Conservation (phyloP, 768 basidiomycete species). For the Butyriboletus loyo region DNA sequence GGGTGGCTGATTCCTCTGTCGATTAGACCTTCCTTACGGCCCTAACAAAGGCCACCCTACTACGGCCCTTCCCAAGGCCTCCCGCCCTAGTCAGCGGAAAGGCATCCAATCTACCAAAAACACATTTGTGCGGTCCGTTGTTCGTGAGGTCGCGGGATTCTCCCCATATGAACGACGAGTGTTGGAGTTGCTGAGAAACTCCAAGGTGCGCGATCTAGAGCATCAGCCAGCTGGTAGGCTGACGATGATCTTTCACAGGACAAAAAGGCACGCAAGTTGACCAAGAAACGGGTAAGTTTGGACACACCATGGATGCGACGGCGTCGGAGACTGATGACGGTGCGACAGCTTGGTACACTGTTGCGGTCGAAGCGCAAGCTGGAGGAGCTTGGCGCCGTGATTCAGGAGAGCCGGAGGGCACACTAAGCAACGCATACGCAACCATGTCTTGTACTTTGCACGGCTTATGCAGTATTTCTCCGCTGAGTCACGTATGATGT, state of each 20-base stretch:
- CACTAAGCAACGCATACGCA: constrained; percentile 33
- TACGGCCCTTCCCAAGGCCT: constrained; percentile 71
- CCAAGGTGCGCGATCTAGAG: constrained; percentile 60
- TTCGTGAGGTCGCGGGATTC: constrained; percentile 97
- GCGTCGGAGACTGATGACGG: neutral
- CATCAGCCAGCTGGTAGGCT: neutral
- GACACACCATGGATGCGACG: neutral
- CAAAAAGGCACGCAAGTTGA: constrained; percentile 98
- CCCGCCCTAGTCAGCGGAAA: constrained; percentile 88
- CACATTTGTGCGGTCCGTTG: constrained; percentile 88
- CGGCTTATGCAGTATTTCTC: neutral
- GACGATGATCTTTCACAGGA: constrained; percentile 50
- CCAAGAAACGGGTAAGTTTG: constrained; percentile 94
- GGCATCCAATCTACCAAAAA: constrained; percentile 87
- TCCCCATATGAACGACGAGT: constrained; percentile 97
- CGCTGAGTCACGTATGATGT: constrained; percentile 11
- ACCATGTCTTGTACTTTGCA: neutral
- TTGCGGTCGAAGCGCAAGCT: constrained; percentile 98
- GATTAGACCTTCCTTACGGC: constrained; percentile 77
- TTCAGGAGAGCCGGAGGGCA: constrained; percentile 88
- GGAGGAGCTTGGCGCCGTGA: constrained; percentile 89
- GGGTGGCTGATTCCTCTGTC: constrained; percentile 8
- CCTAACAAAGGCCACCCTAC: constrained; percentile 88
- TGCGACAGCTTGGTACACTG: constrained; percentile 84
- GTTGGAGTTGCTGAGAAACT: constrained; percentile 97